Evolutionary conservation across 2,329 filamentous ascomycete species (phyloP).

Genomic region (Trichoderma semiorbis): DNA sequence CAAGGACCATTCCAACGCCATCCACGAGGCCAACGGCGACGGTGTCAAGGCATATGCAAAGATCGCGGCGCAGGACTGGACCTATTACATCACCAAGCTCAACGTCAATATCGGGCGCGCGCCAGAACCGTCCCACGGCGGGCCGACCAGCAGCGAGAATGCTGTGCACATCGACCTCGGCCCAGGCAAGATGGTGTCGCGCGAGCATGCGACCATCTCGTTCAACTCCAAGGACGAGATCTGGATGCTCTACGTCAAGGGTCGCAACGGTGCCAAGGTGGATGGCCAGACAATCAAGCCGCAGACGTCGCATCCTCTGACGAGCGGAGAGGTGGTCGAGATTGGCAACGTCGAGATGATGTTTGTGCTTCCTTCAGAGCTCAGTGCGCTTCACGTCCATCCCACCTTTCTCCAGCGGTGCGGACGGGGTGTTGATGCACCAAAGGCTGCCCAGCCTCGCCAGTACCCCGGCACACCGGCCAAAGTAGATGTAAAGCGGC

Average conservation of each 20-base stretch:
- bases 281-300: constrained; percentile 70
- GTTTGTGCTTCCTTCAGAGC: constrained; percentile 84
- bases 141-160: constrained; percentile 38
- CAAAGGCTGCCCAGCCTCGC: constrained; percentile 29
- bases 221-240: constrained; percentile 65
- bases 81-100: constrained; percentile 76
- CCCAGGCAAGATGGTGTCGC: constrained; percentile 76
- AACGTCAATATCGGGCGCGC: constrained; percentile 72
- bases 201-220: constrained; percentile 70
- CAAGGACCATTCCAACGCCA: constrained; percentile 60
- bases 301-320: constrained; percentile 62
- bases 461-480: constrained; percentile 54
- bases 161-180: constrained; percentile 83
- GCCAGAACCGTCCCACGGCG: constrained; percentile 46
- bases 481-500: constrained; percentile 57
- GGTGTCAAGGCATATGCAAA: constrained; percentile 76
- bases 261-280: constrained; percentile 84
- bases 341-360: constrained; percentile 96
- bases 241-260: constrained; percentile 85
- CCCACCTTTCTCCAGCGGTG: constrained; percentile 67
- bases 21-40: constrained; percentile 59
- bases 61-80: constrained; percentile 78
- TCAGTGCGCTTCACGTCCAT: constrained; percentile 63
- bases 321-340: constrained; percentile 87
- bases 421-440: constrained; percentile 42